These are phyloP conservation scores for Plectosphaerella sp. DNA, from an alignment of 2,329 filamentous ascomycete genomes.

Conservation along the genomic window DNA sequence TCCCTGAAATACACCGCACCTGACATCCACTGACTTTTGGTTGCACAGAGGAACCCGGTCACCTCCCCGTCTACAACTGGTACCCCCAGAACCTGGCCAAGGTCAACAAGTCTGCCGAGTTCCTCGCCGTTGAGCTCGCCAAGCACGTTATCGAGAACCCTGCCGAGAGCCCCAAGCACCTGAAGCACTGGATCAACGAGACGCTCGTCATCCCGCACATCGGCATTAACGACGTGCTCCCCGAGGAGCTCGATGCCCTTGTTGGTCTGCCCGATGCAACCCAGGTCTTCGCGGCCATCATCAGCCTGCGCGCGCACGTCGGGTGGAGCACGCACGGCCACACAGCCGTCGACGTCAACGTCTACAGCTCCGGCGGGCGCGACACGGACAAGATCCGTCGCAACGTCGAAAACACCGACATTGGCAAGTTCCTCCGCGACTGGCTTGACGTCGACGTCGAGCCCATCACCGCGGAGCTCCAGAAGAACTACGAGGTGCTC, in stretches of 20 bases:
- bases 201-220: constrained; percentile 66
- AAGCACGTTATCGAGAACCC: constrained; percentile 46
- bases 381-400: constrained; percentile 64
- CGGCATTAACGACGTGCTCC: constrained; percentile 69
- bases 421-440: constrained; percentile 74
- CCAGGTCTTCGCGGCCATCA: constrained; percentile 71
- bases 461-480: constrained; percentile 66
- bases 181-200: constrained; percentile 62
- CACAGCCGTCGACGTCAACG: constrained; percentile 90
- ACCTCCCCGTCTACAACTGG: constrained; percentile 65
- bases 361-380: constrained; percentile 74
- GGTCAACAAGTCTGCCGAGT: constrained; percentile 74
- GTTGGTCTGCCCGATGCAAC: constrained; percentile 53
- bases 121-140: constrained; percentile 59
- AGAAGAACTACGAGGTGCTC: constrained; percentile 40
- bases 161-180: constrained; percentile 26
- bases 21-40: constrained; percentile 33
- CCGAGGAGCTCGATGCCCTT: constrained; percentile 66
- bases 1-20: constrained; percentile 13
- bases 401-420: constrained; percentile 92
- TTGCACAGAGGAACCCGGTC: constrained; percentile 41
- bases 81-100: constrained; percentile 72
- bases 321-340: constrained; percentile 96
- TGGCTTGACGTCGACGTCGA: constrained; percentile 81
- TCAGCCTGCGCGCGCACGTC: constrained; percentile 81